Base-by-base conservation (phyloP, 257 asterid genomes). In the Fraxinus cuspidata region DNA sequence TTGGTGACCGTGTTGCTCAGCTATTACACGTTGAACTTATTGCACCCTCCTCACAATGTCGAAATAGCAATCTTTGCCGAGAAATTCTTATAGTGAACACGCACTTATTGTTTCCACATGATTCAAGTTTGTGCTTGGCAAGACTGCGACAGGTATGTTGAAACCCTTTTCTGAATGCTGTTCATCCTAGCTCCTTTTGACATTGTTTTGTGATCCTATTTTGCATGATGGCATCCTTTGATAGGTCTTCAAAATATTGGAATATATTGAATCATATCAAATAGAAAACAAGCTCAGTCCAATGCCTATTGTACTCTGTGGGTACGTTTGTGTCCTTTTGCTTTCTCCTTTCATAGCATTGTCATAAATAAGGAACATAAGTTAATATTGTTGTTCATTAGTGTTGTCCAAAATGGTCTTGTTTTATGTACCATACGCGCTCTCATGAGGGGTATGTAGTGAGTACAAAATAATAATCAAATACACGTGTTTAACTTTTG, bases 1-100 rank as follows among this genome's bases (percentile, higher is more conserved):
- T 93, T 49, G 99, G 98, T 27, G 99, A 96, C 80, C 97, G 99
- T 27, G 99, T 96, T 80, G 99, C 99, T 73, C 99, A 96, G 86
- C 84, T 96, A 27, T 85, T 96, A 81, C 99, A 93, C n/a, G 97
- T 93, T 28, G 98, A 96, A 83, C 83, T 96, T 51, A 76, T 85
- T 44, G 81, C 90, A 56, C 92, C 98, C 79, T 64, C 83, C 74
- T 78, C 90, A 19, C 92, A 90, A 82, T 82, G 74, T 74, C 85
- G 83, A 51, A 86, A 74, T 80, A 71, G 60, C 56, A 83, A 86
- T 80, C 92, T 90, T 72, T 84, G 92, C n/a, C 92, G 89, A 82
- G 99, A 96, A 83, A 85, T 92, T 78, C 97, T 96, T 29, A 96
- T 96, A 71, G 99, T 96, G 79, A 96, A 93, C 87, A 96, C 99